Evolutionary conservation across 495 filamentous ascomycete species (phyloP).

Genomic region (Hypoxylon fuscum): DNA sequence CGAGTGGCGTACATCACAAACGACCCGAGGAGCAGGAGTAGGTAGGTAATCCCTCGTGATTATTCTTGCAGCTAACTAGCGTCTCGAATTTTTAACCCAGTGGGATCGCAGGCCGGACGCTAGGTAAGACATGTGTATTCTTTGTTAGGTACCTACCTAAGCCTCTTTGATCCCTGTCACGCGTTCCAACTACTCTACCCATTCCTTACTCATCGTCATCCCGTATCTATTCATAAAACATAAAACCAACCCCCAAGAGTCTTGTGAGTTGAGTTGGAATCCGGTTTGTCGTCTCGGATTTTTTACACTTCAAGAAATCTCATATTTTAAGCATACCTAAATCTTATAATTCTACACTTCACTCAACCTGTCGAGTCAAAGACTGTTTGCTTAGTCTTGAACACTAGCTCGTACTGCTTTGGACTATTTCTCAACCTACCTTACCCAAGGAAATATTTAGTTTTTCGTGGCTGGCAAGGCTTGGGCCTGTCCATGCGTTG

Average conservation of each 20-base stretch:
- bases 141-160: conserved; percentile 27
- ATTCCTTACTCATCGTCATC: conserved; percentile 18
- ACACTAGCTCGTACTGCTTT: too few species aligned
- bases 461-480: too few species aligned
- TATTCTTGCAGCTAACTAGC: conserved; percentile 23
- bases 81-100: conserved; percentile 10
- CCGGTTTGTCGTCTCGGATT: too few species aligned
- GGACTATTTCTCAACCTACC: too few species aligned
- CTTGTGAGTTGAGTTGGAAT: too few species aligned
- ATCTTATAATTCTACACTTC: too few species aligned
- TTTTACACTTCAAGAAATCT: too few species aligned
- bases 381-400: too few species aligned
- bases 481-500: conserved; percentile 3
- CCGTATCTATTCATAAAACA: conserved; percentile 8
- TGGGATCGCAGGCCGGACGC: conserved; percentile 16
- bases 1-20: conserved; percentile 1
- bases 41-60: conserved; percentile 17
- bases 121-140: conserved; percentile 26
- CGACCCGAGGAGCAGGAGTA: not conserved
- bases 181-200: conserved; percentile 13
- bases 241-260: not conserved
- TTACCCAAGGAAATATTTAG: too few species aligned
- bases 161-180: conserved; percentile 29
- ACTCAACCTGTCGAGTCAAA: too few species aligned
- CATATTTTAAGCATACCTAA: too few species aligned